Evolutionary conservation across 176 grass and related monocot genomes (phyloP).

Genomic region (Tillandsia fasciculata): DNA sequence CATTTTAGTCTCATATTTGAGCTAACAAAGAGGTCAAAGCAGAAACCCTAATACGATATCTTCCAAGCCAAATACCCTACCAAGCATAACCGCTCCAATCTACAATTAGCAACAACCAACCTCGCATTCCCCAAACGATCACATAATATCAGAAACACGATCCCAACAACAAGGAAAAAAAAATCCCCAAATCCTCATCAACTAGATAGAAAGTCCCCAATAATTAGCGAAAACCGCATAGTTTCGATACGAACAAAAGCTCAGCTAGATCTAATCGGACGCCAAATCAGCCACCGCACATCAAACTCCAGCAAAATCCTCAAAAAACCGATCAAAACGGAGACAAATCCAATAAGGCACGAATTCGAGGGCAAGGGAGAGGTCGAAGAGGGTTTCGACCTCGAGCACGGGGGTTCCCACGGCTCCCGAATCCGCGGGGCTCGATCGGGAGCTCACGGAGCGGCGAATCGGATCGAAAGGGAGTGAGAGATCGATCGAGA

Average conservation of each 20-base stretch:
- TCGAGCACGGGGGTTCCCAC: not conserved
- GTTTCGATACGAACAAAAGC: not conserved
- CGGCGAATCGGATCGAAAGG: conserved; percentile 1
- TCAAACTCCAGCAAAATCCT: conserved; percentile 1
- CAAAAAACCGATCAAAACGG: not conserved
- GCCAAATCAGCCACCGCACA: not conserved
- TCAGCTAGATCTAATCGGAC: not conserved
- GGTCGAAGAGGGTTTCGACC: not conserved
- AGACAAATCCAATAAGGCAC: not conserved
- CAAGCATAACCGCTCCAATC: not conserved
- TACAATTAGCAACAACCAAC: not conserved
- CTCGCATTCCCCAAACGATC: not conserved
- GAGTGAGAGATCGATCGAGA: not conserved
- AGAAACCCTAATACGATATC: not conserved
- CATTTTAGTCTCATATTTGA: no score
- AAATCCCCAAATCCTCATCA: not conserved
- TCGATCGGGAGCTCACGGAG: not conserved
- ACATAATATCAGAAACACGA: not conserved
- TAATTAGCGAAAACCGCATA: not conserved
- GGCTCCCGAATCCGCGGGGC: not conserved
- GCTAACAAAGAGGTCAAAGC: no score
- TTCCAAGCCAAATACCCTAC: not conserved
- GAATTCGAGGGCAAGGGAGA: not conserved
- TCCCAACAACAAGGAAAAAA: not conserved
- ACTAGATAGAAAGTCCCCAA: not conserved